These are phyloP conservation scores for Eleusine indica DNA, from an alignment of 176 grass and related monocot genomes.

Conservation along the genomic window DNA sequence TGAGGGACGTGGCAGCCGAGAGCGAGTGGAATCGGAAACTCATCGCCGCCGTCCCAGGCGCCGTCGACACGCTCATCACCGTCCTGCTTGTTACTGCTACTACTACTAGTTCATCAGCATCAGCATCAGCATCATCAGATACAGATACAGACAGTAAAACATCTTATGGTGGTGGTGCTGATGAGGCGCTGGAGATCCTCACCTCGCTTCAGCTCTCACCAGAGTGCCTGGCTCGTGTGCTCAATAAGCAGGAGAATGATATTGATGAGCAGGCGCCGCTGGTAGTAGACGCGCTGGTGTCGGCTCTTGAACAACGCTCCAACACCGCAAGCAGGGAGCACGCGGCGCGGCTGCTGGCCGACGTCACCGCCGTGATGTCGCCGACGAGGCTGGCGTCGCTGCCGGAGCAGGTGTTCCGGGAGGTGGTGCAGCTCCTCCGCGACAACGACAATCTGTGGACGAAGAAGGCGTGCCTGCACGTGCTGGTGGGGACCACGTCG, in stretches of 20 bases:
- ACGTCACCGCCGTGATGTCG: slow-evolving; percentile 36
- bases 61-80: slow-evolving; percentile 10
- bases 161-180: no score
- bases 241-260: no score
- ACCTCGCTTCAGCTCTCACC: slow-evolving; percentile 49
- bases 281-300: slow-evolving; percentile 36
- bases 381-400: slow-evolving; percentile 30
- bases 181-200: slow-evolving; percentile 45
- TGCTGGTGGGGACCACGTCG: slow-evolving; percentile 25
- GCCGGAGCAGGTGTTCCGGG: slow-evolving; percentile 44
- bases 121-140: background rate
- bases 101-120: no score
- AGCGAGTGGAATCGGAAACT: slow-evolving; percentile 48
- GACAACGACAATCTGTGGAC: slow-evolving; percentile 22
- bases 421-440: slow-evolving; percentile 44
- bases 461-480: slow-evolving; percentile 58
- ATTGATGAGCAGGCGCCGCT: no score
- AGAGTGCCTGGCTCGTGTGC: slow-evolving; percentile 26
- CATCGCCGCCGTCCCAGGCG: slow-evolving; percentile 34
- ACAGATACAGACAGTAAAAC: no score
- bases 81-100: background rate
- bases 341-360: slow-evolving; percentile 48
- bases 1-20: slow-evolving; percentile 43
- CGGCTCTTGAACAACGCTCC: slow-evolving; percentile 32
- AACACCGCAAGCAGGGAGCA: slow-evolving; percentile 40